Evolutionary conservation across 1,284 basidiomycete species (phyloP), one percentile per base, ranked within the genome.

Genomic region (Ganoderma resinaceum): DNA sequence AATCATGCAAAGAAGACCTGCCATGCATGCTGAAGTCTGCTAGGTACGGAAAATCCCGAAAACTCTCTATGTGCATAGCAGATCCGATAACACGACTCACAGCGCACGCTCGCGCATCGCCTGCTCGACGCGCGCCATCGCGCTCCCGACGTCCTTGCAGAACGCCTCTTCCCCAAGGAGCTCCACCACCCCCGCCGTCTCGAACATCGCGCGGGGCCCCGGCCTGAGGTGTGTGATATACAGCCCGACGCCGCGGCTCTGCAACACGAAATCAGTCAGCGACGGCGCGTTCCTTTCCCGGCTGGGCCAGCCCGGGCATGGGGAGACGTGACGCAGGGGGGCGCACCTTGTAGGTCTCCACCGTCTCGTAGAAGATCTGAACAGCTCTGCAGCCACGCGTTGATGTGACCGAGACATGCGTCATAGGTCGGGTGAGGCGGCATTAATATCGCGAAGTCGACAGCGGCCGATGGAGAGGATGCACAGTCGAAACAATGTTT

Each of bases 311-410:
- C 52, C 52, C 52, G 52, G 6, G 16, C 14, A 33, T 12, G 12
- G n/a, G 16, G 31, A 62, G 9, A 38, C 23, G 38, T 33, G 33
- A 53, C 1, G 59, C n/a, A 23, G 3, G 40, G 12, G 37, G 29
- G 18, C 80, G 63, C 70, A 90, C 92, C 81, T 87, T 84, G 78
- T 95, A 97, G 16, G 92, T 90, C 72, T 91, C 87, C 52, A 92
- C 82, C 2, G 97, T 81, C 78, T 98, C 96, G 70, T 86, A 84
- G 74, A 98, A 88, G 70, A 97, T 95, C 79, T 96, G 94, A 4
- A 91, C 87, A 14, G 96, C 95, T 33, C 93, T 95, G 73, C n/a
- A 61, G n/a, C 29, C n/a, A 23, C 20, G 1, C 33, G 29, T 23
- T 26, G 37, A 40, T 31, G 23, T 18, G 26, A 20, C 46, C 11